Evolutionary conservation across 177 flowering plant species (phyloP).

Genomic region (Vitis hybrid): DNA sequence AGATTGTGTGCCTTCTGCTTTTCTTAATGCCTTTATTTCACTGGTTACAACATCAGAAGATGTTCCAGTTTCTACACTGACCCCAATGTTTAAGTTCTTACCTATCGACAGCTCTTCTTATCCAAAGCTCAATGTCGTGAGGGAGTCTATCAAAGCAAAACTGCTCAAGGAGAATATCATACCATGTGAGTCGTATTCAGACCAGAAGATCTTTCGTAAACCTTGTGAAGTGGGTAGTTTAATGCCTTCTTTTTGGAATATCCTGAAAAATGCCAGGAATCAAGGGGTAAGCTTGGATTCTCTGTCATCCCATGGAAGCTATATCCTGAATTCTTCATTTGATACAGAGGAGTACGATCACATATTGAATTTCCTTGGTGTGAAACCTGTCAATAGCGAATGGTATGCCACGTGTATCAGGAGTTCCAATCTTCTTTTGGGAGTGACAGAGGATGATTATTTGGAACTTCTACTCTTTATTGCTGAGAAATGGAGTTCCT

Average conservation of each 20-base stretch:
- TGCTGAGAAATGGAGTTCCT: slow-evolving; percentile 45
- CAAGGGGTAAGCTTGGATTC: slow-evolving; percentile 48
- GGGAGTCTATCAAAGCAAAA: slow-evolving; percentile 49
- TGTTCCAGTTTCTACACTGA: slow-evolving; percentile 47
- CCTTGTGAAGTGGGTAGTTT: slow-evolving; percentile 65
- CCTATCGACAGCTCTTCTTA: slow-evolving; percentile 47
- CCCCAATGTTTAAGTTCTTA: slow-evolving; percentile 42
- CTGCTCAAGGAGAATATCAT: slow-evolving; percentile 46
- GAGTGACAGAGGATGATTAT: slow-evolving; percentile 52
- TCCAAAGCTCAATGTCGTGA: slow-evolving; percentile 40
- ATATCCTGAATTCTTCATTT: slow-evolving; percentile 46
- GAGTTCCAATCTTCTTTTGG: slow-evolving; percentile 50
- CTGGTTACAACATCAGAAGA: slow-evolving; percentile 40
- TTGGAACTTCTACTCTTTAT: slow-evolving; percentile 53
- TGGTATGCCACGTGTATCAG: slow-evolving; percentile 71
- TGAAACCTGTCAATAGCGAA: slow-evolving; percentile 31
- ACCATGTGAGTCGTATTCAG: slow-evolving; percentile 47
- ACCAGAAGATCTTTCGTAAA: slow-evolving; percentile 57
- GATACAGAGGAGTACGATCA: slow-evolving; percentile 37
- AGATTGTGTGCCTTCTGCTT: slow-evolving; percentile 57
- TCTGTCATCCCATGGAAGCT: slow-evolving; percentile 61
- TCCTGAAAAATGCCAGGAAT: too few relatives aligned
- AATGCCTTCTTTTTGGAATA: slow-evolving; percentile 13
- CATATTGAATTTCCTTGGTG: slow-evolving; percentile 47
- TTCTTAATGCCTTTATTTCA: slow-evolving; percentile 53